Percentiles rank a stretch among this genome's conserved stretches.
Conservation (phyloP, 345 rosid genomes). For the Pistacia vera region DNA sequence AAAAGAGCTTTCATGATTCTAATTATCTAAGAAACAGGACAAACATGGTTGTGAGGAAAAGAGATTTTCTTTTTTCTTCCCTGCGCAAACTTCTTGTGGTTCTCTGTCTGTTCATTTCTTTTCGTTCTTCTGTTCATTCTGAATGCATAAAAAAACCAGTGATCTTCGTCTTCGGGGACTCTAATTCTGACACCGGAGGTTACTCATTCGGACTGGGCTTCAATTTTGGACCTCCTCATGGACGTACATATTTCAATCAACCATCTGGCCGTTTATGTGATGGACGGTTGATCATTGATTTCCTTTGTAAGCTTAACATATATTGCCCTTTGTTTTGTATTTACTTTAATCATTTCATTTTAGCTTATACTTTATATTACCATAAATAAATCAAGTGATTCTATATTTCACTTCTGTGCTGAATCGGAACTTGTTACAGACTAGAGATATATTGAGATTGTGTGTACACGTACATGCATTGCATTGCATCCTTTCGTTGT, state of each 20-base stretch:
- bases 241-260: slow-evolving; percentile 48
- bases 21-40: neutral
- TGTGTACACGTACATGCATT: neutral
- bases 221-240: slow-evolving; percentile 46
- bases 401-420: neutral
- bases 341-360: neutral
- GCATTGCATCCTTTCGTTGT: no score
- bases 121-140: slow-evolving; percentile 26
- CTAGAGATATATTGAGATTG: no score
- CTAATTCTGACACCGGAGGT: slow-evolving; percentile 33
- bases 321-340: neutral
- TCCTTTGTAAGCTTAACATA: slow-evolving; percentile 43
- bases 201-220: slow-evolving; percentile 23
- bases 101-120: neutral
- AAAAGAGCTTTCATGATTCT: neutral
- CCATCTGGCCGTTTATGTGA: slow-evolving; percentile 49
- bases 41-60: neutral
- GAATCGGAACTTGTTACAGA: neutral
- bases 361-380: no score
- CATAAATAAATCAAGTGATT: neutral
- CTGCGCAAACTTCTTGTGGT: neutral
- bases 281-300: slow-evolving; percentile 66
- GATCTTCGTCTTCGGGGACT: slow-evolving; percentile 27
- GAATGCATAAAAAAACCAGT: slow-evolving; percentile 31
- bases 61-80: neutral